phyloP scores from a whole-genome alignment of 208 protist genomes.

The Crithidia expoeki region DNA sequence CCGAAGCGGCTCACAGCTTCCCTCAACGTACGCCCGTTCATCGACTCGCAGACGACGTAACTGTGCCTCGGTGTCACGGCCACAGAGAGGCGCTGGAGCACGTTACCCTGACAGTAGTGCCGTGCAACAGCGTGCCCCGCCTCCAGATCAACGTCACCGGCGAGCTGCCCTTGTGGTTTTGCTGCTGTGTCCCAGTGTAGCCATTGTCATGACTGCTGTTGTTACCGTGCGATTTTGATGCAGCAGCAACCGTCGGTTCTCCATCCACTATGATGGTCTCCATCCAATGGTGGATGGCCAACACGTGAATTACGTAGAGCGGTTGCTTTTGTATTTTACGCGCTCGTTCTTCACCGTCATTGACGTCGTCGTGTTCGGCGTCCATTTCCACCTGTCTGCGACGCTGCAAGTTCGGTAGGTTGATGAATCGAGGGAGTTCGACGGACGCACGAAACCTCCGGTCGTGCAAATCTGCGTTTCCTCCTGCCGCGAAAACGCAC shows the following conservation, averaged over 20 bases:
- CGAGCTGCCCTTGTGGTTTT: neutral
- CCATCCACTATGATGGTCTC: neutral
- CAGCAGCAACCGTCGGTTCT: neutral
- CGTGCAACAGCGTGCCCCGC: constrained; percentile 20
- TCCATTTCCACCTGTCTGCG: too few relatives aligned
- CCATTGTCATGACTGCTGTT: too few relatives aligned
- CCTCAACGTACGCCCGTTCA: constrained; percentile 41
- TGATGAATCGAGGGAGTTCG: too few relatives aligned
- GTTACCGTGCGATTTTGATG: neutral
- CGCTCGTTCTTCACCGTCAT: too few relatives aligned
- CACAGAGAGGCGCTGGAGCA: constrained; percentile 42
- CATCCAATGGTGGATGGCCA: too few relatives aligned
- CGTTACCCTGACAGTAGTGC: constrained; percentile 49
- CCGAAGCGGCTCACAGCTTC: constrained; percentile 39
- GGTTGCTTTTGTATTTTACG: too few relatives aligned
- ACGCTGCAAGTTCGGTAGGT: too few relatives aligned
- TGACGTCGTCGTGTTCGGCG: too few relatives aligned
- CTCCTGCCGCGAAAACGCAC: neutral
- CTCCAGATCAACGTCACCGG: constrained; percentile 14
- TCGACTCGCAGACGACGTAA: constrained; percentile 44
- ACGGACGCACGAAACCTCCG: too few relatives aligned
- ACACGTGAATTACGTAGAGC: too few relatives aligned
- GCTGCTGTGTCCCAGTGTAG: too few relatives aligned
- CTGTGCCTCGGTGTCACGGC: constrained; percentile 27
- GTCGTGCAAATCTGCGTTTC: neutral